Evolutionary conservation across 176 grass and related monocot species (phyloP), one percentile per base, ranked within the genome.

Genomic region (Carex pumila): DNA sequence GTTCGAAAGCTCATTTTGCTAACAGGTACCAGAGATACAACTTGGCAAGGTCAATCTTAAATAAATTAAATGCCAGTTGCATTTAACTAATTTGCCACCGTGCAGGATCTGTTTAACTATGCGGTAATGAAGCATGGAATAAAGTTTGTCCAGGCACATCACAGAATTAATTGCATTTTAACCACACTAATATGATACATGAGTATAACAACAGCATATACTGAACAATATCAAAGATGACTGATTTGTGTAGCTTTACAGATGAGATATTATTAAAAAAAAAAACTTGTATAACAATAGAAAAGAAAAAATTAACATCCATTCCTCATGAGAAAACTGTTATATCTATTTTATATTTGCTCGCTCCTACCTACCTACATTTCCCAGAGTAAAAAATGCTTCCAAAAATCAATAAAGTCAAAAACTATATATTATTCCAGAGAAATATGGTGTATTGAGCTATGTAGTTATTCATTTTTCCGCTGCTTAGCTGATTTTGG

Each of bases 401-500:
- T 77, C 2, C 1, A 56, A 77, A 77, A 7, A 77, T 75, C 3
- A 77, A 56, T 54, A 3, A 31, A 56, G 50, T 17, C 9, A 18
- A 41, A 41, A 13, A 53, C 22, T 56, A 54, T 56, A 77, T 14
- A 5, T 45, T 71, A 43, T 77, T 55, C 71, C 71, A 80, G 7
- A 45, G 21, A 65, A 68, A 83, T 65, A 13, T 68, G 65, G 14
- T 61, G 53, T 37, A 80, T 15, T 62, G 15, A 41, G 22, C 19
- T 68, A 64, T 30, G 62, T 14, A 19, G 22, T 94, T 80, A 94
- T 56, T 92, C 90, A 59, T 74, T 76, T 77, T 90, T 90, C 8
- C 49, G 75, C 71, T 89, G 87, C 81, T 94, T 72, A 22, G 87
- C 74, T 9, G 69, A 80, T 61, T 78, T 83, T 65, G 94, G 92